Evolutionary conservation across 352 stramenopile genomes (phyloP), one percentile per base, ranked within the genome.

Genomic region (Globisporangium mamillatum): DNA sequence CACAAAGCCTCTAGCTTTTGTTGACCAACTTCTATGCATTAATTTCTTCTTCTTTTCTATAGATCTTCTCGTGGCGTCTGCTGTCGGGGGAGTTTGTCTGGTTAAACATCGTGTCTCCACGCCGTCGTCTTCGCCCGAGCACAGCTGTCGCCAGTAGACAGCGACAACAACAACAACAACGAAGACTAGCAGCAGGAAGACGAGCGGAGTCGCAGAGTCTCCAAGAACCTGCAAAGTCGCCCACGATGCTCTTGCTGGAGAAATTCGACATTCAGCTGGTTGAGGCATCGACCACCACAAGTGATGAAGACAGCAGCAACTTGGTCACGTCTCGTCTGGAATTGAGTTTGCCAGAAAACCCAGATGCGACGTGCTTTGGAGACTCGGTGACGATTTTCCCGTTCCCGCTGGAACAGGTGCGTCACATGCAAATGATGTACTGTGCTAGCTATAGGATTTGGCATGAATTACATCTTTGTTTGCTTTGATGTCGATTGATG

Each of bases 321-420:
- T 56, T 76, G 2, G 46, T 55, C 10, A 73, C 59, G 4, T 78
- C 84, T 27, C 73, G 75, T 18, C 58, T 90, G 34, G 59, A 76
- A 60, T 62, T 92, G 22, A 66, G 48, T 46, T 52, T 87, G 9
- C 74, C 74, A 0, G 72, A 71, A 46, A 80, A 90, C 61, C 48
- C 74, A 3, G 75, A 80, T 34, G 80, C 80, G 0, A 67, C 81
- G 25, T 67, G 77, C 44, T 90, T 90, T 67, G 84, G 82, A 0
- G 71, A 89, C 32, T 78, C 73, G 10, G 79, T 78, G 29, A 72
- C 69, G 0, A 74, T 75, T 0, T 80, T 90, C 5, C 80, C 74
- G 7, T 92, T 81, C 65, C 78, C 79, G 7, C 62, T 92, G 7
- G 84, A 92, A 48, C 82, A 92, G 83, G 83, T 89, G 54, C 4